Percentiles rank a stretch among this genome's conserved stretches.
phyloP scores from a whole-genome alignment of 1,139 yeast species.

The Debaryomycetaceae sp. region DNA sequence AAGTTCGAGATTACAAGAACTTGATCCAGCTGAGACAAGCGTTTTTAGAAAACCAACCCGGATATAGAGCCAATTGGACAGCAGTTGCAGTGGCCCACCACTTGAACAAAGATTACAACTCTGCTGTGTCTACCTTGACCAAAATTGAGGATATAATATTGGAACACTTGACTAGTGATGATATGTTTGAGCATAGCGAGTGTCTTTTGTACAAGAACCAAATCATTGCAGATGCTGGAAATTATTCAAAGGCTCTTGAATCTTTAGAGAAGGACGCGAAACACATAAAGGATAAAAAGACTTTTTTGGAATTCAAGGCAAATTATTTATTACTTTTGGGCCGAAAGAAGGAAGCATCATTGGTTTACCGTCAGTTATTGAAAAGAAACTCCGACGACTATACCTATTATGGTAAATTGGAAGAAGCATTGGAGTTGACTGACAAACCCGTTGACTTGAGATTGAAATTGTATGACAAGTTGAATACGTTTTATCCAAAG shows the following conservation, averaged over 20 bases:
- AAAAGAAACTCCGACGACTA: constrained; percentile 84
- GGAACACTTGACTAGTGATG: constrained; percentile 65
- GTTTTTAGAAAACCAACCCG: constrained; percentile 73
- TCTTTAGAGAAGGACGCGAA: constrained; percentile 52
- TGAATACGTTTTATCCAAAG: constrained; percentile 71
- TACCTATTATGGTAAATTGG: constrained; percentile 63
- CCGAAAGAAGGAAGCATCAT: constrained; percentile 57
- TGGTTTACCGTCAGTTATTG: constrained; percentile 64
- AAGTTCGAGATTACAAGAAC: constrained; percentile 67
- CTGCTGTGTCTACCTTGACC: constrained; percentile 68
- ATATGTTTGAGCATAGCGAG: constrained; percentile 77
- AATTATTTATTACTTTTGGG: constrained; percentile 46
- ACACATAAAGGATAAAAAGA: constrained; percentile 60
- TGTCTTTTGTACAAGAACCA: constrained; percentile 70
- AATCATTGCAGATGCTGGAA: constrained; percentile 63
- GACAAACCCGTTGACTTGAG: constrained; percentile 35
- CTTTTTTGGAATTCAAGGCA: constrained; percentile 67
- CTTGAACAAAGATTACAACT: constrained; percentile 60
- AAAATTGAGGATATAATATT: constrained; percentile 73
- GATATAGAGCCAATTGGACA: constrained; percentile 91
- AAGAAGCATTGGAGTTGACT: constrained; percentile 53
- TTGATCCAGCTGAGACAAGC: constrained; percentile 63
- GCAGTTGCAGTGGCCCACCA: constrained; percentile 85
- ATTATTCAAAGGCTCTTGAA: constrained; percentile 59
- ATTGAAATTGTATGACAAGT: constrained; percentile 57